Evolutionary conservation across 805 yeast genomes (phyloP).

Genomic region (Candida corydali): DNA sequence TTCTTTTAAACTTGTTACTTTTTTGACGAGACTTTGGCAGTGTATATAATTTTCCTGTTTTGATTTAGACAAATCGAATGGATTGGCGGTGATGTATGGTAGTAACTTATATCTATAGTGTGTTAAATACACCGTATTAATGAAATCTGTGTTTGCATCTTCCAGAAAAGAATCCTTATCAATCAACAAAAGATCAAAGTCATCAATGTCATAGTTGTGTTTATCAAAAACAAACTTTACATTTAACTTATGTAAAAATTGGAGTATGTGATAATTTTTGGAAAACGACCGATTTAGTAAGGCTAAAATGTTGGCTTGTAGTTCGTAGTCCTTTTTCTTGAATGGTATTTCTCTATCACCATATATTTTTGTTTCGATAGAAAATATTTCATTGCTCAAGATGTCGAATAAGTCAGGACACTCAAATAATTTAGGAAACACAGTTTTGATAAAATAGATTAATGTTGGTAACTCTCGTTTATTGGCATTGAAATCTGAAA

Average conservation of each 20-base stretch:
- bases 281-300: slow-evolving; percentile 10
- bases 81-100: neutral
- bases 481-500: slow-evolving; percentile 27
- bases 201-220: neutral
- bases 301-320: slow-evolving; percentile 17
- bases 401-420: neutral
- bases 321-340: slow-evolving; percentile 13
- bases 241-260: slow-evolving; percentile 1
- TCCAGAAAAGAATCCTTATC: neutral
- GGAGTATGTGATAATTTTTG: neutral
- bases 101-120: slow-evolving; percentile 4
- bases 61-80: neutral
- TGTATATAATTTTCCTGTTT: neutral
- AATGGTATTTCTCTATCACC: neutral
- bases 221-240: neutral
- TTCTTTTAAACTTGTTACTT: neutral
- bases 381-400: neutral
- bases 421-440: slow-evolving; percentile 10
- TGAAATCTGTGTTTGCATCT: neutral
- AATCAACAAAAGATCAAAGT: neutral
- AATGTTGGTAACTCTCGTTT: slow-evolving; percentile 13
- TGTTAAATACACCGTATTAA: slow-evolving; percentile 2
- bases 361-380: neutral
- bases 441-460: slow-evolving; percentile 13
- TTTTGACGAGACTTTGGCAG: neutral